These are phyloP conservation scores for Hypoxylon sp. DNA, from an alignment of 2,329 filamentous ascomycete species.

Conservation along the genomic window DNA sequence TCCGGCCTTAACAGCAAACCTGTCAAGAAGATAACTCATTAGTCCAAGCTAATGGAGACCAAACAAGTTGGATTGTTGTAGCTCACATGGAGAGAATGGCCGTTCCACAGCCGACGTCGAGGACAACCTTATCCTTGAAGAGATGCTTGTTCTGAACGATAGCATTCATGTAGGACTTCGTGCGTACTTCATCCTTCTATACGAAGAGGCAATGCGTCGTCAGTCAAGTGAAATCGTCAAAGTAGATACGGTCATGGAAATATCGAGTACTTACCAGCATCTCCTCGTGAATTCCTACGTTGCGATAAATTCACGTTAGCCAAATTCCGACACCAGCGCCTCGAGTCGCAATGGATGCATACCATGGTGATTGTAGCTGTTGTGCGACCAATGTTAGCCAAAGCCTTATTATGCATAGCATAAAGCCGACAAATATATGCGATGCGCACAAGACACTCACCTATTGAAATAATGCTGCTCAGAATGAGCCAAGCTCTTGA, in stretches of 20 bases:
- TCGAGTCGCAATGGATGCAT: slow-evolving; percentile 53
- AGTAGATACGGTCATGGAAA: slow-evolving; percentile 32
- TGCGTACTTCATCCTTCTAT: slow-evolving; percentile 98
- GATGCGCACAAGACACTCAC: slow-evolving; percentile 60
- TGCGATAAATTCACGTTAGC: slow-evolving; percentile 41
- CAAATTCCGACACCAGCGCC: slow-evolving; percentile 20
- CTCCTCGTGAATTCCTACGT: slow-evolving; percentile 91
- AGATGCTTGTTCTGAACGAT: slow-evolving; percentile 97
- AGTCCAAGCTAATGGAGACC: slow-evolving; percentile 15
- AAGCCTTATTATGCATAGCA: slow-evolving; percentile 36
- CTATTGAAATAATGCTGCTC: slow-evolving; percentile 99
- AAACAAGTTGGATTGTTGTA: slow-evolving; percentile 23
- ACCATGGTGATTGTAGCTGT: slow-evolving; percentile 98
- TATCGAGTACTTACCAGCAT: slow-evolving; percentile 82
- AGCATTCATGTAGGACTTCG: slow-evolving; percentile 94
- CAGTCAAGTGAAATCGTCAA: slow-evolving; percentile 40
- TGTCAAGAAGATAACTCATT: slow-evolving; percentile 55
- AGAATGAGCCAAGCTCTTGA: slow-evolving; percentile 86
- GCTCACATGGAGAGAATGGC: slow-evolving; percentile 97
- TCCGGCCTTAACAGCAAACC: slow-evolving; percentile 96
- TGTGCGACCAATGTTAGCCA: slow-evolving; percentile 36
- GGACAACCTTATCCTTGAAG: slow-evolving; percentile 86
- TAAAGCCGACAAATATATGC: slow-evolving; percentile 6
- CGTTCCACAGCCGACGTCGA: slow-evolving; percentile 97
- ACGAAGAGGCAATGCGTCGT: slow-evolving; percentile 38